Evolutionary conservation across 768 basidiomycete genomes (phyloP), one percentile per base, ranked within the genome.

Genomic region (Ephemerocybe angulata): DNA sequence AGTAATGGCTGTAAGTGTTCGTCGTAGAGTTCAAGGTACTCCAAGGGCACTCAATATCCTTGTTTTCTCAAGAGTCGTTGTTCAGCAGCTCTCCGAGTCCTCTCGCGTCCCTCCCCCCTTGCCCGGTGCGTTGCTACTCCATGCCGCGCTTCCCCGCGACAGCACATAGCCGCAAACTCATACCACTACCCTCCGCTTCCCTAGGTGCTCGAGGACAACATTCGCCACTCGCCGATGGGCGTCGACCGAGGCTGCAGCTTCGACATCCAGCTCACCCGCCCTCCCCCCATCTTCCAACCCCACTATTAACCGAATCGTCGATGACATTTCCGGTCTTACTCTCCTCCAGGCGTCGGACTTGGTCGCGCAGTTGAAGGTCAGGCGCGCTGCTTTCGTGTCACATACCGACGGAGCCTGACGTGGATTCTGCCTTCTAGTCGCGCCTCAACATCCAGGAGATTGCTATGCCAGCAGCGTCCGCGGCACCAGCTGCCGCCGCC

Each of bases 371-470:
- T 80, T 99, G 64, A 99, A 99, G 83, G 96, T 90, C 62, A 65
- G 76, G 57, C 33, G 17, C 48, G 30, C 30, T 15, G 7, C 35
- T 41, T 6, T 41, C 15, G 15, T 17, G 38, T 17, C 3, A 17
- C 6, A 29, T 31, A n/a, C 27, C 40, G 33, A 28, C 17, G 30
- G 48, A 30, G 12, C 7, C 47, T 53, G 15, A 54, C 52, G 22
- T 57, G n/a, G 50, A 3, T 19, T 27, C 27, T 41, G 53, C 22
- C 52, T 21, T 56, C 49, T 38, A 98, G 96, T 79, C 91, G 48
- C 87, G 90, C 57, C 71, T 99, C 56, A 98, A 98, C 69, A 99
- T 99, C 59, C 91, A 95, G 74, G 96, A 98, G 77, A 91, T 98
- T 65, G 93, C 93, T 17, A 83, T 97, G 80, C 93, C 94, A 43